Base-by-base conservation (phyloP, 805 yeast species). In the Schizosaccharomyces japonicus region DNA sequence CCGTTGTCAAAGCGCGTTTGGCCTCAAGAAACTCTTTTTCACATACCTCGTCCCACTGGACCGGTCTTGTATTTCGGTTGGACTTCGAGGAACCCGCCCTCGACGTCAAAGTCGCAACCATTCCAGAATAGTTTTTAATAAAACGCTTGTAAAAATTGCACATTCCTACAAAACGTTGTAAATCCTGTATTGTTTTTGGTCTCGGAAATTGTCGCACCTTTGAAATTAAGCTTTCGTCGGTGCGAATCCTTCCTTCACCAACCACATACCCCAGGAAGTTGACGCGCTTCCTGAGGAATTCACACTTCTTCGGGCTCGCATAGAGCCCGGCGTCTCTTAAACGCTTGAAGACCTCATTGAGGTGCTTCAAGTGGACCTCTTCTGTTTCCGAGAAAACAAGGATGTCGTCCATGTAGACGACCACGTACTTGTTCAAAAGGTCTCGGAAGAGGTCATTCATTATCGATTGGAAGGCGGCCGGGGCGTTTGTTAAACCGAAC, bases 401-500 rank as follows among this genome's bases (percentile, higher is more conserved):
- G 28, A 55, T 52, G 29, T 56, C 58, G 44, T 55, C 59, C 15
- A 56, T 17, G 32, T 52, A 56, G 3, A 55, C 57, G 8, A 54
- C 32, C 3, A 39, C 45, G 2, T 8, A 23, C 4, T 42, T 47
- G 7, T 47, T 46, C 2, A 55, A 44, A 19, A 33, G 44, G 5
- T 51, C 49, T 5, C 45, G 42, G 11, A 51, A 31, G 11, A 51
- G 19, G 19, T 40, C 30, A 27, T 51, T 49, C 33, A 51, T 51
- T 6, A 45, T 31, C 3, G 45, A n/a, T 29, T 57, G 60, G 40
- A 59, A 58, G 3, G 54, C 47, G 1, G 57, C 55, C 0, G 61
- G 61, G 1, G 58, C 60, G 45, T 54, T 56, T 10, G 51, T 32
- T 39, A 55, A 45, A 1, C 60, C 62, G 45, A 58, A 57, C 1